Percentiles rank a stretch among this genome's conserved stretches.
Conservation (phyloP, 495 filamentous ascomycete species). For the Aspergillus kassunensis region DNA sequence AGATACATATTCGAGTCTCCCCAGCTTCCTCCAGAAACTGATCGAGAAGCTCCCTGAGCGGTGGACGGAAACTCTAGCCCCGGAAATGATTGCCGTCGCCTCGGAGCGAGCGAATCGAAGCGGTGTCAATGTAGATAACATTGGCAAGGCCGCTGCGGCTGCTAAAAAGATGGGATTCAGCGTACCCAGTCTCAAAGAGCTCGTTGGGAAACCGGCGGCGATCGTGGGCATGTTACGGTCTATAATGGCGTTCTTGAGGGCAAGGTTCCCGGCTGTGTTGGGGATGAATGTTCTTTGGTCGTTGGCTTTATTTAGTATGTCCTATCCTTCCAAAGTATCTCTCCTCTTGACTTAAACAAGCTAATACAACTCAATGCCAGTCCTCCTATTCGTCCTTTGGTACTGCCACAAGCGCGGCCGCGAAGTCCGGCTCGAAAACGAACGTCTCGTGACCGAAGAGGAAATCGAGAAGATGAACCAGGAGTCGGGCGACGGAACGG, state of each 20-base stretch:
- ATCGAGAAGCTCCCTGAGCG: constrained; percentile 82
- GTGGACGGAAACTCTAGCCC: constrained; percentile 66
- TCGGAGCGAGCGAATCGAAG: constrained; percentile 65
- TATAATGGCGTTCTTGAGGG: constrained; percentile 78
- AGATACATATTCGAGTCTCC: constrained; percentile 74
- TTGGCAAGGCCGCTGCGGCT: constrained; percentile 44
- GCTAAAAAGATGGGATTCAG: constrained; percentile 49
- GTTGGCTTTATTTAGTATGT: constrained; percentile 74
- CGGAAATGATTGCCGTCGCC: constrained; percentile 74
- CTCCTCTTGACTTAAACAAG: too few species aligned
- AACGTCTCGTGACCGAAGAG: constrained; percentile 52
- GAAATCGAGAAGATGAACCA: constrained; percentile 44
- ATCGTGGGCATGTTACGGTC: constrained; percentile 76
- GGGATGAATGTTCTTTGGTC: constrained; percentile 84
- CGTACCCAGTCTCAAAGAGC: constrained; percentile 64
- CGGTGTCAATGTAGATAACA: constrained; percentile 55
- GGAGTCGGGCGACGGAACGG: constrained; percentile 20
- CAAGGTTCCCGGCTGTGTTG: constrained; percentile 80
- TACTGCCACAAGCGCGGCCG: constrained; percentile 93
- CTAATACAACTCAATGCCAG: too few species aligned
- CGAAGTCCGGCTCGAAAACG: constrained; percentile 74
- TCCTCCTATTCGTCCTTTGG: constrained; percentile 89
- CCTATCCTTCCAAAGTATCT: too few species aligned
- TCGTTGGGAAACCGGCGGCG: constrained; percentile 83
- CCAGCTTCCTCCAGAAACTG: constrained; percentile 76